Percentiles rank a stretch among this genome's conserved stretches.
Evolutionary conservation across 768 basidiomycete species (phyloP).

Genomic region (Podaxis sp.): DNA sequence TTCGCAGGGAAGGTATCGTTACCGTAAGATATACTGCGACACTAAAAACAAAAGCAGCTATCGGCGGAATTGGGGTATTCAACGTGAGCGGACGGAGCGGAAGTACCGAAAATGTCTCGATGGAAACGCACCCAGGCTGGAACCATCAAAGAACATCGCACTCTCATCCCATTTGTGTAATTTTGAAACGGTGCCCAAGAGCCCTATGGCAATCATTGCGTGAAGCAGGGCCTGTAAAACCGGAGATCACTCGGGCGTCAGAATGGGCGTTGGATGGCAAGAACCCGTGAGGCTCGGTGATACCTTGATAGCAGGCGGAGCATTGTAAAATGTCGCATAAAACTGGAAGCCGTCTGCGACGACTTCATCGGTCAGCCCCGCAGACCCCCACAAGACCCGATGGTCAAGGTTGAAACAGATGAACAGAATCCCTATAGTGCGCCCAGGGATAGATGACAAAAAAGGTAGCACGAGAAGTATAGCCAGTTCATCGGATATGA

Average conservation of each 20-base stretch:
- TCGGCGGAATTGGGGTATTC: not conserved
- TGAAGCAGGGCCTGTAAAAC: slow-evolving; percentile 73
- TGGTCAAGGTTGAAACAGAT: slow-evolving; percentile 89
- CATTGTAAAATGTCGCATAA: slow-evolving; percentile 89
- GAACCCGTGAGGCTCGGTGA: slow-evolving; percentile 14
- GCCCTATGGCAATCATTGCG: slow-evolving; percentile 74
- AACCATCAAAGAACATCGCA: slow-evolving; percentile 93
- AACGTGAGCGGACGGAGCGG: not conserved
- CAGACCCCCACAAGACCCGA: slow-evolving; percentile 62
- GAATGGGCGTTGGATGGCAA: not conserved
- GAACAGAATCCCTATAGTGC: slow-evolving; percentile 62
- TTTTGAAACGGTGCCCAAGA: slow-evolving; percentile 73
- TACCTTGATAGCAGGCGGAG: slow-evolving; percentile 92
- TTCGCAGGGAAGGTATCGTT: slow-evolving; percentile 71
- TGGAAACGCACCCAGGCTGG: slow-evolving; percentile 63
- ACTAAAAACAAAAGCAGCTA: slow-evolving; percentile 72
- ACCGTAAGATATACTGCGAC: slow-evolving; percentile 82
- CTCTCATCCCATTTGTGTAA: slow-evolving; percentile 87
- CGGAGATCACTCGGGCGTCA: not conserved
- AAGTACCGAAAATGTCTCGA: not conserved
- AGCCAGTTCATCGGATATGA: slow-evolving; percentile 5
- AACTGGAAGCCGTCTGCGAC: slow-evolving; percentile 81
- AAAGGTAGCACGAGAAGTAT: not conserved
- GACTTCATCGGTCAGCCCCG: slow-evolving; percentile 53
- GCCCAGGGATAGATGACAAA: not conserved